These are phyloP conservation scores for Leccinum angustisporum DNA, from an alignment of 1,284 basidiomycete species.

Conservation along the genomic window DNA sequence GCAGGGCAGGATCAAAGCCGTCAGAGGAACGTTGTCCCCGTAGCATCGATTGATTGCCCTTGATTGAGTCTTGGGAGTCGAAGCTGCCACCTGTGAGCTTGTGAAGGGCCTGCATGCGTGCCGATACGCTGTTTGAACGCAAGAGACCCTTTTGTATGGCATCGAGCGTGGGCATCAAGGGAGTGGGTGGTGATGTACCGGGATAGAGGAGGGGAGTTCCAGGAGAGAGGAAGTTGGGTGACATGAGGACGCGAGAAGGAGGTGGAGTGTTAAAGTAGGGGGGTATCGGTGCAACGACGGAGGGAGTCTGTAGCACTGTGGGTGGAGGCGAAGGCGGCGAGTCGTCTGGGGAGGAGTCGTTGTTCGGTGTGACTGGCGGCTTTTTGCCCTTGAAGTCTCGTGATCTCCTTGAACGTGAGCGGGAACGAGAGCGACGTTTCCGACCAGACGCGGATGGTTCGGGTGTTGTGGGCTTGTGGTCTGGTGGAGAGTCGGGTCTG, in stretches of 20 bases:
- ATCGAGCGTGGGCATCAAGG: conserved; percentile 66
- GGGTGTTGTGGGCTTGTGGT: conserved; percentile 33
- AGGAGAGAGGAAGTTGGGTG: conserved; percentile 50
- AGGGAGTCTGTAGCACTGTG: conserved; percentile 43
- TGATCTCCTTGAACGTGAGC: conserved; percentile 72
- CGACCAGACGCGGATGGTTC: conserved; percentile 40
- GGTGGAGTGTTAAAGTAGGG: conserved; percentile 54
- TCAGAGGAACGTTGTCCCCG: conserved; percentile 6
- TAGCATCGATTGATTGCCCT: conserved; percentile 6
- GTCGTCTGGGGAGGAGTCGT: conserved; percentile 73
- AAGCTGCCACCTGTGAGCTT: conserved; percentile 68
- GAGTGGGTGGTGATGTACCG: conserved; percentile 62
- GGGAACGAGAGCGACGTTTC: conserved; percentile 61
- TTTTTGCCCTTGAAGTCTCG: conserved; percentile 68
- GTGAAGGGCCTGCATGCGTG: conserved; percentile 69
- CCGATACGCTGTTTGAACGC: conserved; percentile 74
- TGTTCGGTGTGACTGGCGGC: conserved; percentile 46
- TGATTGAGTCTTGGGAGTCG: conserved; percentile 42
- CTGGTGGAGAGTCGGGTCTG: conserved; percentile 19
- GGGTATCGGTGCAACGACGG: conserved; percentile 64
- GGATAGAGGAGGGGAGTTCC: conserved; percentile 57
- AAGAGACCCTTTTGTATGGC: conserved; percentile 68
- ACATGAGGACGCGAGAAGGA: conserved; percentile 50
- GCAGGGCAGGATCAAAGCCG: conserved; percentile 20
- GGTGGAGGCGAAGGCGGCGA: conserved; percentile 39